phyloP scores from a whole-genome alignment of 768 basidiomycete species.

The Leccinum ochraceum region DNA sequence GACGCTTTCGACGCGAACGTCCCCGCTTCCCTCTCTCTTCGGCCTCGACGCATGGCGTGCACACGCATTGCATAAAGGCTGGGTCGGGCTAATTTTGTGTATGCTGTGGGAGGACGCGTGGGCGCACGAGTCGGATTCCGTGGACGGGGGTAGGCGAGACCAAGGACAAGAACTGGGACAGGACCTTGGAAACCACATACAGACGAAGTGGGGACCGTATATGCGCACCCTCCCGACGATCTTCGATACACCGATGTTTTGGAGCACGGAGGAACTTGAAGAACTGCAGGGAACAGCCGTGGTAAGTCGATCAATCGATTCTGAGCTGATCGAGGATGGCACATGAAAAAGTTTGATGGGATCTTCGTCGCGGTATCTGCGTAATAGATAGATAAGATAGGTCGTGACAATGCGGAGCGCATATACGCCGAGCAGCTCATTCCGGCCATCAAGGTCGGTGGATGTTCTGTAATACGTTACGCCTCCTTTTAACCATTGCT shows the following conservation, averaged over 20 bases:
- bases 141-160: conserved; percentile 4
- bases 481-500: neutral
- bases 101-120: conserved; percentile 94
- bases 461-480: neutral
- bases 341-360: neutral
- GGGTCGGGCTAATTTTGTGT: conserved; percentile 86
- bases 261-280: conserved; percentile 69
- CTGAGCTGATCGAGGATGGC: neutral
- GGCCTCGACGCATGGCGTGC: conserved; percentile 65
- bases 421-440: conserved; percentile 67
- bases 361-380: neutral
- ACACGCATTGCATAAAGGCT: conserved; percentile 63
- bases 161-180: neutral
- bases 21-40: conserved; percentile 58
- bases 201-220: conserved; percentile 27
- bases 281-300: conserved; percentile 86
- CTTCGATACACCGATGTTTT: conserved; percentile 96
- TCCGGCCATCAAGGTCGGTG: conserved; percentile 67
- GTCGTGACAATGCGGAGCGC: conserved; percentile 76
- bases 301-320: conserved; percentile 57
- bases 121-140: conserved; percentile 59
- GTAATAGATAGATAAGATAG: conserved; percentile 70
- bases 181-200: neutral
- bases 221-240: conserved; percentile 53
- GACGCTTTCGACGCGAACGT: conserved; percentile 80